Conservation (phyloP, 75 land plant species). For the Cupressus sempervirens region DNA sequence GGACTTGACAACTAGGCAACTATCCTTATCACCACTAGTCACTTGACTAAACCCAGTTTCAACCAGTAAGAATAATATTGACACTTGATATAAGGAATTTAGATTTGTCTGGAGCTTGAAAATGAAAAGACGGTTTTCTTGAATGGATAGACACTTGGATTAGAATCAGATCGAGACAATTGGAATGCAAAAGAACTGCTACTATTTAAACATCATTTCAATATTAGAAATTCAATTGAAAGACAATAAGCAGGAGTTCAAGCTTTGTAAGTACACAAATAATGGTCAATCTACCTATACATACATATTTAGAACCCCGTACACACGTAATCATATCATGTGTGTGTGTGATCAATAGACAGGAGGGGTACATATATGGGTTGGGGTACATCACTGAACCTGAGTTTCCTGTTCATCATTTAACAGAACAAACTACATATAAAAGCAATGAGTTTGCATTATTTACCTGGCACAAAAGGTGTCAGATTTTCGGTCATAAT, state of each 20-base stretch:
- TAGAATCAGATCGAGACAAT: background rate
- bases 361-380: background rate
- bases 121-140: background rate
- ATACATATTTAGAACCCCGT: no score
- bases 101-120: background rate
- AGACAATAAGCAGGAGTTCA: background rate
- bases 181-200: background rate
- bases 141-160: background rate
- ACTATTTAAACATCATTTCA: background rate
- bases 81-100: background rate
- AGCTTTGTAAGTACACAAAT: background rate
- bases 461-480: conserved; percentile 33
- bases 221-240: background rate
- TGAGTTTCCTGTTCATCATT: no score
- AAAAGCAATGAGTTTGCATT: background rate
- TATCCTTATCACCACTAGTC: background rate
- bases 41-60: background rate
- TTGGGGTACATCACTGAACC: background rate
- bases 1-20: background rate
- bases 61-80: background rate
- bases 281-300: no score
- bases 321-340: no score
- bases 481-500: conserved; percentile 28
- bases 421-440: background rate
- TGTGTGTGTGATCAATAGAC: no score